Conservation (phyloP, 805 yeast genomes). For the Candida hispaniensis region DNA sequence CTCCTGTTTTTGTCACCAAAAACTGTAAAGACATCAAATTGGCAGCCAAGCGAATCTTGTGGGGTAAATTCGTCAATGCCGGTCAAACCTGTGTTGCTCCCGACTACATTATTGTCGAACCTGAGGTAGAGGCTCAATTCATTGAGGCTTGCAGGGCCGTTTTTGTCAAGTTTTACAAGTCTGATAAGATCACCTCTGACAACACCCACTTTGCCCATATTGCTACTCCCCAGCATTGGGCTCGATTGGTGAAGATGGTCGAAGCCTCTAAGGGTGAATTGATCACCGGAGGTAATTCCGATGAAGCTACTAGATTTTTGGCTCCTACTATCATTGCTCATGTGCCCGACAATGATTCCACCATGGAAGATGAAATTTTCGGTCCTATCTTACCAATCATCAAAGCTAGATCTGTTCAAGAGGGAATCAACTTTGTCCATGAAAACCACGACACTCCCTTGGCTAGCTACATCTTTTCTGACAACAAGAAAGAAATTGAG, state of each 20-base stretch:
- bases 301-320: conserved; percentile 37
- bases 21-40: conserved; percentile 30
- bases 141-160: conserved; percentile 34
- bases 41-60: conserved; percentile 52
- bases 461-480: conserved; percentile 59
- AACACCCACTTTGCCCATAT: conserved; percentile 46
- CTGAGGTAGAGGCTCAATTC: conserved; percentile 43
- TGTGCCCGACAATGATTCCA: conserved; percentile 52
- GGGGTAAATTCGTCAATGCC: conserved; percentile 70
- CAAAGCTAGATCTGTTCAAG: conserved; percentile 32
- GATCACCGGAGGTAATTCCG: conserved; percentile 24
- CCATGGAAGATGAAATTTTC: conserved; percentile 68
- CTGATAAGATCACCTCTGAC: conserved; percentile 20
- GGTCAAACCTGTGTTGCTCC: conserved; percentile 92
- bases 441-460: conserved; percentile 60
- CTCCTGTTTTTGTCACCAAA: conserved; percentile 64
- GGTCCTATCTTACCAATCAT: conserved; percentile 80
- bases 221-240: conserved; percentile 44
- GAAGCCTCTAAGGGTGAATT: conserved; percentile 24
- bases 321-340: conserved; percentile 61
- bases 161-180: conserved; percentile 34
- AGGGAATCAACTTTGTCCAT: conserved; percentile 30
- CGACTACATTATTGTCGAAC: conserved; percentile 69
- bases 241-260: conserved; percentile 38
- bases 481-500: conserved; percentile 37